phyloP scores from a whole-genome alignment of 768 basidiomycete species.

The Lentinula sp. region DNA sequence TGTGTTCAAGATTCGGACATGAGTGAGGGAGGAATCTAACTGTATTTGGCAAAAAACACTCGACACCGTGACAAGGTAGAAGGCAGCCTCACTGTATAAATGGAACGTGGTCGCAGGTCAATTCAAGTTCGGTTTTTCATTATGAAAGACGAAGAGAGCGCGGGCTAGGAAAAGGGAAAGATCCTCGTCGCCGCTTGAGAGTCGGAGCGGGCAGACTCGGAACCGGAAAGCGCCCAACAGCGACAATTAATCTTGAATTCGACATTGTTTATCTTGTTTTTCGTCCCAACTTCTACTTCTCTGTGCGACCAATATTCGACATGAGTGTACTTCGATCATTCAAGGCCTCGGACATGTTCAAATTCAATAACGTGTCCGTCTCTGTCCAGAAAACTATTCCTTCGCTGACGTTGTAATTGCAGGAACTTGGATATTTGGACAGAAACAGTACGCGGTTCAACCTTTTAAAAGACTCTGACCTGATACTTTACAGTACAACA shows the following conservation, averaged over 20 bases:
- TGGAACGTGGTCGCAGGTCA: too few relatives aligned
- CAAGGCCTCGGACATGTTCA: slow-evolving; percentile 84
- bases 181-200: too few relatives aligned
- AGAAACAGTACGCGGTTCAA: slow-evolving; percentile 65
- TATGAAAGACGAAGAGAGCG: too few relatives aligned
- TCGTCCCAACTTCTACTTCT: background rate
- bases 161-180: too few relatives aligned
- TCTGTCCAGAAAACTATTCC: background rate
- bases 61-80: too few relatives aligned
- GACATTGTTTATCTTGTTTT: background rate
- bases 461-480: background rate
- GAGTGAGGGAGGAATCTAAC: too few relatives aligned
- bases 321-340: slow-evolving; percentile 90
- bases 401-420: background rate
- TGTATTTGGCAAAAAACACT: too few relatives aligned
- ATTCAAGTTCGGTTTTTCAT: too few relatives aligned
- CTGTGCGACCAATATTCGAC: background rate
- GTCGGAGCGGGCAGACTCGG: background rate
- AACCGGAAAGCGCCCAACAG: background rate
- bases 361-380: slow-evolving; percentile 84
- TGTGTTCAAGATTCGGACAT: too few relatives aligned
- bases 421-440: slow-evolving; percentile 97
- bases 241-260: background rate
- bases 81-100: too few relatives aligned
- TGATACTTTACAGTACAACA: slow-evolving; percentile 57